Conservation (phyloP, 2,329 filamentous ascomycete genomes). For the Colletotrichum sp. region DNA sequence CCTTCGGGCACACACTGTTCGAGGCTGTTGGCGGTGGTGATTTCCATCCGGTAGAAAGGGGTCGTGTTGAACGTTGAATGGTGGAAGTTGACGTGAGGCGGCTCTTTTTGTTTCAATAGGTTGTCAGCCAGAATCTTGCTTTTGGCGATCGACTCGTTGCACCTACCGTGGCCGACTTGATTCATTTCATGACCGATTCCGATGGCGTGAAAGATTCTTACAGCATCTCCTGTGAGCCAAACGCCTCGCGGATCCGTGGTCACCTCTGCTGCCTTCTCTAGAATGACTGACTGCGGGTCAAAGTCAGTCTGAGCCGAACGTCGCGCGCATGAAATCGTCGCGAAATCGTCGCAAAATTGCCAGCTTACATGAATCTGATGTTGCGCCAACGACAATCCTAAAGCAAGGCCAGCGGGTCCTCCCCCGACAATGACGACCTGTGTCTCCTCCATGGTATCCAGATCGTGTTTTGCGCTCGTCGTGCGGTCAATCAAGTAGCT, state of each 20-base stretch:
- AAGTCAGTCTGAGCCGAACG: not conserved
- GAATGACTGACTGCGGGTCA: not conserved
- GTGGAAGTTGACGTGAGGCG: not conserved
- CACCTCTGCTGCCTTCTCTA: not conserved
- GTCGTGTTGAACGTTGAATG: not conserved
- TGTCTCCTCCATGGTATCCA: not conserved
- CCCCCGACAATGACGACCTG: not conserved
- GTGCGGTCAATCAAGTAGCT: not conserved
- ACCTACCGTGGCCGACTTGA: not conserved
- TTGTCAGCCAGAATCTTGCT: not conserved
- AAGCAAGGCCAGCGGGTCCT: not conserved
- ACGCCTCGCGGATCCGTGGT: not conserved
- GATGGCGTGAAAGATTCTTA: not conserved
- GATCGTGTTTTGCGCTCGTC: not conserved
- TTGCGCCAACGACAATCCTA: not conserved
- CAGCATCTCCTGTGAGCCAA: not conserved
- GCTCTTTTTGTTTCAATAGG: not conserved
- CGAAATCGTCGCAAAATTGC: not conserved
- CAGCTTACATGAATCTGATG: not conserved
- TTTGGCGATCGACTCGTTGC: fast-evolving
- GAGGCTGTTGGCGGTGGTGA: not conserved
- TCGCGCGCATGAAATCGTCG: not conserved
- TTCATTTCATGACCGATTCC: not conserved
- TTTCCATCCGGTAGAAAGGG: not conserved
- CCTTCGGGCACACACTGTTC: not conserved